Conservation (phyloP, 2,329 filamentous ascomycete species). For the Cercospora sp. region DNA sequence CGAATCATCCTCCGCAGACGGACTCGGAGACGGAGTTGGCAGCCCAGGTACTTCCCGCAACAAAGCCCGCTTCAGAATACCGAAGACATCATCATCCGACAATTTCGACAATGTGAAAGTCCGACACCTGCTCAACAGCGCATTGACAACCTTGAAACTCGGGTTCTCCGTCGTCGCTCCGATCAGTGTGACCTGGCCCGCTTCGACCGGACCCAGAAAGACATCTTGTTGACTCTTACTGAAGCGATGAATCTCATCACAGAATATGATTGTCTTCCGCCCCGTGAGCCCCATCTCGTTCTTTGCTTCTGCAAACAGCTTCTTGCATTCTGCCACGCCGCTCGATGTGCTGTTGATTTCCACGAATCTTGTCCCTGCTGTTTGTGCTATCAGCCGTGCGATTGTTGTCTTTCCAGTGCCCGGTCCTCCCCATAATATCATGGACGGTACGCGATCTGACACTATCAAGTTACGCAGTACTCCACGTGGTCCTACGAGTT, state of each 20-base stretch:
- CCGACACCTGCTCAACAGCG: conserved; percentile 82
- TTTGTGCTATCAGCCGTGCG: conserved; percentile 81
- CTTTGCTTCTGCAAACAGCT: conserved; percentile 80
- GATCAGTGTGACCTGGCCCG: conserved; percentile 84
- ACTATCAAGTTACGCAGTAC: conserved; percentile 85
- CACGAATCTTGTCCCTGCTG: conserved; percentile 81
- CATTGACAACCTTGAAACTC: conserved; percentile 86
- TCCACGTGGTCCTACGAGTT: conserved; percentile 81
- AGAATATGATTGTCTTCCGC: conserved; percentile 92
- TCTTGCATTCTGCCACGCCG: conserved; percentile 88
- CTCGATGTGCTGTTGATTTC: conserved; percentile 93
- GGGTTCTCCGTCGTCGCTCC: conserved; percentile 97
- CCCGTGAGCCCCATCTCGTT: conserved; percentile 79
- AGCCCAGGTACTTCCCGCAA: conserved; percentile 53
- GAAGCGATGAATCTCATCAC: conserved; percentile 94
- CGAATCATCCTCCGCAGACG: conserved; percentile 22
- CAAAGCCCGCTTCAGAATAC: conserved; percentile 76
- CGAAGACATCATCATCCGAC: conserved; percentile 66
- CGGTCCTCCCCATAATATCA: conserved; percentile 88
- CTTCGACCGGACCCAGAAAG: conserved; percentile 88
- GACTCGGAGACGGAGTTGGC: conserved; percentile 42
- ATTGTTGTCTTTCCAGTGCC: conserved; percentile 90
- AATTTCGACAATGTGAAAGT: conserved; percentile 85
- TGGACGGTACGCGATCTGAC: conserved; percentile 80
- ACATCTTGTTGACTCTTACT: conserved; percentile 92